A percentile compares a stretch with the other conserved stretches of the same genome.
phyloP scores from a whole-genome alignment of 768 basidiomycete species.

The Tulasnella sp. region DNA sequence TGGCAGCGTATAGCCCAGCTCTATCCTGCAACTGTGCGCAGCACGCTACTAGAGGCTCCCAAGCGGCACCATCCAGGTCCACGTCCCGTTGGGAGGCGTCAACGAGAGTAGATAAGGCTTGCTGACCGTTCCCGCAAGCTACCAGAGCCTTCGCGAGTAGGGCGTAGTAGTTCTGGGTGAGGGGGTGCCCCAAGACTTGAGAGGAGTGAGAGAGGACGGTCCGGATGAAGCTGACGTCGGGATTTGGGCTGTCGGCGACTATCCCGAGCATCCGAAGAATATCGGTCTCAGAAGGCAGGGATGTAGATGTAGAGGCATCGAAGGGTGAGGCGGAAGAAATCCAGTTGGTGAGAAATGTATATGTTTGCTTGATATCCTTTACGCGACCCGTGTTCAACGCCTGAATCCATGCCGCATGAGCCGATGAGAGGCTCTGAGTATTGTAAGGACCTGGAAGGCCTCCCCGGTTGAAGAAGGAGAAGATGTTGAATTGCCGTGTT shows the following conservation, averaged over 20 bases:
- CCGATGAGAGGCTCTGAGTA: not conserved
- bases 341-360: not conserved
- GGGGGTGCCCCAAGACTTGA: not conserved
- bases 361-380: not conserved
- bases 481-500: not conserved
- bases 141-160: not conserved
- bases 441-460: not conserved
- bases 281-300: not conserved
- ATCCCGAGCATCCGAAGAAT: not conserved
- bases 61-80: not conserved
- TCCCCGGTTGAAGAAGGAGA: not conserved
- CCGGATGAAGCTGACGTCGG: not conserved
- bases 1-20: not conserved
- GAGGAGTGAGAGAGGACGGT: not conserved
- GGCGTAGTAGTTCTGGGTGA: not conserved
- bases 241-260: not conserved
- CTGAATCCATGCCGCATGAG: not conserved
- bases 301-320: conserved; percentile 1
- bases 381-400: conserved; percentile 7
- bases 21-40: not conserved
- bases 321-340: not conserved
- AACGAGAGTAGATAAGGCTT: not conserved
- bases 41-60: not conserved
- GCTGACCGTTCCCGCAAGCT: not conserved
- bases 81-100: not conserved